Evolutionary conservation across 2,329 filamentous ascomycete species (phyloP), one percentile per base, ranked within the genome.

Genomic region (Mycocentrospora acerina): DNA sequence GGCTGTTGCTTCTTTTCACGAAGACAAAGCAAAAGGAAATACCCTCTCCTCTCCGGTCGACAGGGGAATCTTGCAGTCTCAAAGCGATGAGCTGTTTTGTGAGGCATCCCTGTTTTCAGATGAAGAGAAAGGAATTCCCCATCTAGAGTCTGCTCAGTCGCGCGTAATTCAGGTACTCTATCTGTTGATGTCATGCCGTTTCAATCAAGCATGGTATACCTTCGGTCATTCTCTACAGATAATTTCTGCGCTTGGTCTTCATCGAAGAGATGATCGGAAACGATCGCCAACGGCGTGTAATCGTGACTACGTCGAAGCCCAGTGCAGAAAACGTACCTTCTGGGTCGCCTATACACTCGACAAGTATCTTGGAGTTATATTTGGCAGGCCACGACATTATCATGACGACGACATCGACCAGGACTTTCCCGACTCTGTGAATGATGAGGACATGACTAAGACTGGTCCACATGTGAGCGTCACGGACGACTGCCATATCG

Each of bases 321-420:
- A 83, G 40, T 76, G 78, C 24, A 71, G 74, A 0, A 79, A 76
- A 37, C 67, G 80, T 8, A 76, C 80, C 0, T 83, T 85, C 28
- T 83, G 81, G 81, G 76, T 75, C 2, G 74, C 77, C 0, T 83
- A 83, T 48, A 78, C 75, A 0, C 60, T 83, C 3, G 80, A 85
- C 54, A 80, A 77, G 26, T 82, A 83, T 39, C 60, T 84, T 1
- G 77, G 77, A 12, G 75, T 81, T 5, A 75, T 82, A 10, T 76
- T 82, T 35, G 80, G 80, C 0, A 69, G 80, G 2, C 80, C 80
- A 1, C 60, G 78, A 13, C 68, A 80, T 24, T 76, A 81, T 12
- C 79, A 81, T 35, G 80, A 83, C 28, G 77, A 82, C 17, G 78
- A 83, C 32, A 79, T 82, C 27, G 79, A 83, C 30, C 79, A 83